These are phyloP conservation scores for Phialophora chinensis DNA, from an alignment of 2,329 filamentous ascomycete genomes.

Conservation along the genomic window DNA sequence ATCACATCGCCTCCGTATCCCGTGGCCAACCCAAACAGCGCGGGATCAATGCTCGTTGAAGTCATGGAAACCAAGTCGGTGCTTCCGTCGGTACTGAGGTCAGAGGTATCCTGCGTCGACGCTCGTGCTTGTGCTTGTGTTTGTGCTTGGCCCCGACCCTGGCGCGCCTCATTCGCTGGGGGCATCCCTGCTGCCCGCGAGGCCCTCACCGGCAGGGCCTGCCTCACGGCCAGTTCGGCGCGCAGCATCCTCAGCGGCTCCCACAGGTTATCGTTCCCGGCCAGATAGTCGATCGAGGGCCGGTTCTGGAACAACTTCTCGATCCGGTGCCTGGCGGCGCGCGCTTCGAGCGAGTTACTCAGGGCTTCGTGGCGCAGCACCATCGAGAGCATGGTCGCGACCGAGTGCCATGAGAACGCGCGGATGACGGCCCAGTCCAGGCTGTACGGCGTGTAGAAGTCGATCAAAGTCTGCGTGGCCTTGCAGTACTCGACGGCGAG, in stretches of 20 bases:
- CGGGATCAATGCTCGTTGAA: slow-evolving; percentile 20
- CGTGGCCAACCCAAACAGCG: slow-evolving; percentile 12
- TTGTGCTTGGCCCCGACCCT: background rate
- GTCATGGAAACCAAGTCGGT: slow-evolving; percentile 18
- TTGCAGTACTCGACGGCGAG: slow-evolving; percentile 25
- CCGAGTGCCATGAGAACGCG: slow-evolving; percentile 25
- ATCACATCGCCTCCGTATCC: background rate
- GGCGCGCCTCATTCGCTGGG: background rate
- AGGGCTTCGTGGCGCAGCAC: slow-evolving; percentile 25
- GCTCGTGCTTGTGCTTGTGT: background rate
- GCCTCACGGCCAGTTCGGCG: slow-evolving; percentile 17
- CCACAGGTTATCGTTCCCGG: slow-evolving; percentile 22
- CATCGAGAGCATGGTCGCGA: slow-evolving; percentile 25
- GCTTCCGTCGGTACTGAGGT: background rate
- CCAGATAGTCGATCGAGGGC: slow-evolving; percentile 20
- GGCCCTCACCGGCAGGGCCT: background rate
- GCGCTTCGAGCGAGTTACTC: slow-evolving; percentile 16
- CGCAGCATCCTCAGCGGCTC: slow-evolving; percentile 17
- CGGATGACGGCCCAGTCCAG: slow-evolving; percentile 23
- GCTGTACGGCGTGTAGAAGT: slow-evolving; percentile 21
- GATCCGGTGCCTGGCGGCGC: slow-evolving; percentile 19
- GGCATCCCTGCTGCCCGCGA: background rate
- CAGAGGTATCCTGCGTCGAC: background rate
- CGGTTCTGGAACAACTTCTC: slow-evolving; percentile 19
- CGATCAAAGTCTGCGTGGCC: slow-evolving; percentile 7